Base-by-base conservation (phyloP, 164 flowering plant species). In the Cinnamomum micranthum region DNA sequence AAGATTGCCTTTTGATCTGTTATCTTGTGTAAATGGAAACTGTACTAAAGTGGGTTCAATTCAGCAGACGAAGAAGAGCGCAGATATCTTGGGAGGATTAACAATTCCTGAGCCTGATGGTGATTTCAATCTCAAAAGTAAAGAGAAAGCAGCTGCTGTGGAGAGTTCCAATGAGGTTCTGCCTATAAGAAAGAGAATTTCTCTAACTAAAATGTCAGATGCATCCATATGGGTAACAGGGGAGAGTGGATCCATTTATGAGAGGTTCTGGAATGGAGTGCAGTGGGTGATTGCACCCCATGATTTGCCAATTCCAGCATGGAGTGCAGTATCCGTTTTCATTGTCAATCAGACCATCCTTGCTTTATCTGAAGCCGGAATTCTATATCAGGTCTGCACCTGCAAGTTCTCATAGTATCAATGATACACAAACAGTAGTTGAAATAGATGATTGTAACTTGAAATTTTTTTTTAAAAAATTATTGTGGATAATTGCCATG, bases 201-300 rank as follows among this genome's bases (percentile, higher is more conserved):
- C 94, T 13, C 71, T 91, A 82, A 87, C 87, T 2, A 88, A 77
- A 73, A 86, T 90, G 88, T 84, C 96, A 6, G 96, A 90, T 31
- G 70, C 84, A 31, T 91, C 96, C 17, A 75, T 93, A 62, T 93
- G 94, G 94, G 80, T 93, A 7, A 91, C 96, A 19, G 96, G 96
- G 4, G 87, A 80, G 68, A 93, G 98, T 76, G 96, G 96, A 14
- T 90, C 98, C 0, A 86, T 91, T 63, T 90, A 90, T 77, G 96
- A 93, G 82, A 89, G 98, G 83, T 91, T 87, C 71, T 93, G 98
- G 98, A 93, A 93, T 86, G 98, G 96, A 55, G 73, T 91, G 59
- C 93, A 88, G 69, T 93, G 98, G 98, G 97, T 93, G 33, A 80
- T 90, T 73, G 93, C 93, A 41, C 97, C 94, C 13, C 96, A 89